phyloP scores from a whole-genome alignment of 176 grass and related monocot genomes.

The Stipa capillata region DNA sequence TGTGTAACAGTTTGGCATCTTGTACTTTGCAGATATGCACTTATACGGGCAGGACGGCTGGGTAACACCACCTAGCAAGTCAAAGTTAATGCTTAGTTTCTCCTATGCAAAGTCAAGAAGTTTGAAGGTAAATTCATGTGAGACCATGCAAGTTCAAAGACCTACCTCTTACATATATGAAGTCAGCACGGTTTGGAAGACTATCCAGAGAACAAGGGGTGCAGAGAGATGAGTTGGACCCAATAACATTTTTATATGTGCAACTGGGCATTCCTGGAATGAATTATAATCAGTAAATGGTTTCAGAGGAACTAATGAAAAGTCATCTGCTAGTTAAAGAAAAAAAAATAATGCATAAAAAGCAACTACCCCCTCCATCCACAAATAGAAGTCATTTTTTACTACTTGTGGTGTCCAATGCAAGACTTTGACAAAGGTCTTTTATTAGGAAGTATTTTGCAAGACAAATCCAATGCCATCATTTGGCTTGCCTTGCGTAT shows the following conservation, averaged over 20 bases:
- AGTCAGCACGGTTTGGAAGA: constrained; percentile 84
- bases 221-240: constrained; percentile 88
- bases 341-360: not conserved
- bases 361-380: not conserved
- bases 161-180: constrained; percentile 93
- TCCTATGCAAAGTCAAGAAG: not conserved
- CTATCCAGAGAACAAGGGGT: constrained; percentile 57
- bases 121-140: not conserved
- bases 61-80: constrained; percentile 86
- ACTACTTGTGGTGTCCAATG: not conserved
- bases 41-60: constrained; percentile 67
- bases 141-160: constrained; percentile 11
- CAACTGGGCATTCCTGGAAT: constrained; percentile 94
- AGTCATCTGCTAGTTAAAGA: not conserved
- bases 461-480: too few species aligned
- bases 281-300: constrained; percentile 4
- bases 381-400: not conserved
- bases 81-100: constrained; percentile 12
- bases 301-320: not conserved
- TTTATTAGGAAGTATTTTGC: not conserved
- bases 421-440: not conserved
- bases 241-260: constrained; percentile 78
- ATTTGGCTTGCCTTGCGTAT: too few species aligned
- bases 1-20: constrained; percentile 98
- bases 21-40: constrained; percentile 94